A percentile compares a stretch with the other conserved stretches of the same genome.
phyloP scores from a whole-genome alignment of 352 stramenopile genomes.

The Globisporangium yorkense region DNA sequence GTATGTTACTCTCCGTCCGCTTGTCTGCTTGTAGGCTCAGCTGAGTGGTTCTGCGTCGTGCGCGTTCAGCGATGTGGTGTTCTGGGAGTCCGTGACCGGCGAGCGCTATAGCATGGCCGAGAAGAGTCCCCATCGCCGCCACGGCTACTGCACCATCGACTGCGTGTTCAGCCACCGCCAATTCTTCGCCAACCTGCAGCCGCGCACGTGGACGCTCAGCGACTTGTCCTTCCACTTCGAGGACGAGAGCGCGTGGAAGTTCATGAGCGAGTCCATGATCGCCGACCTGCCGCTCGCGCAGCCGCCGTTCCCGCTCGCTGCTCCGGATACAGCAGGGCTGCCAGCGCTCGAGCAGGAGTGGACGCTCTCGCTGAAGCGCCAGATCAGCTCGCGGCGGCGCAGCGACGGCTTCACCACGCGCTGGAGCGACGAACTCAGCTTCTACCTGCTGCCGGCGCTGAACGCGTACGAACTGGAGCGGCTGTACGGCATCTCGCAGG shows the following conservation, averaged over 20 bases:
- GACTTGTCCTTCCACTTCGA: constrained; percentile 55
- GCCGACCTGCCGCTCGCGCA: constrained; percentile 32
- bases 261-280: constrained; percentile 44
- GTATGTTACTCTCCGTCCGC: background rate
- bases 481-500: constrained; percentile 46
- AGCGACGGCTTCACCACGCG: constrained; percentile 45
- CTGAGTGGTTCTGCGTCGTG: background rate
- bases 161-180: constrained; percentile 75
- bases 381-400: constrained; percentile 36
- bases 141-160: constrained; percentile 65
- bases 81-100: constrained; percentile 76
- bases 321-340: constrained; percentile 24
- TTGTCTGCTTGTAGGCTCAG: too few species aligned
- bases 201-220: constrained; percentile 31
- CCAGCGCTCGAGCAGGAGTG: constrained; percentile 47
- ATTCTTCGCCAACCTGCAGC: constrained; percentile 79
- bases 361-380: constrained; percentile 24
- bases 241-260: constrained; percentile 56
- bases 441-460: constrained; percentile 79
- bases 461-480: constrained; percentile 85
- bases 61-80: constrained; percentile 23
- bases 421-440: constrained; percentile 74
- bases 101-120: constrained; percentile 35
- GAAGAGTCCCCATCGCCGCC: constrained; percentile 12
- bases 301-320: constrained; percentile 17